Evolutionary conservation across 2,329 filamentous ascomycete genomes (phyloP).

Genomic region (Trichoderma atrobrunneum): DNA sequence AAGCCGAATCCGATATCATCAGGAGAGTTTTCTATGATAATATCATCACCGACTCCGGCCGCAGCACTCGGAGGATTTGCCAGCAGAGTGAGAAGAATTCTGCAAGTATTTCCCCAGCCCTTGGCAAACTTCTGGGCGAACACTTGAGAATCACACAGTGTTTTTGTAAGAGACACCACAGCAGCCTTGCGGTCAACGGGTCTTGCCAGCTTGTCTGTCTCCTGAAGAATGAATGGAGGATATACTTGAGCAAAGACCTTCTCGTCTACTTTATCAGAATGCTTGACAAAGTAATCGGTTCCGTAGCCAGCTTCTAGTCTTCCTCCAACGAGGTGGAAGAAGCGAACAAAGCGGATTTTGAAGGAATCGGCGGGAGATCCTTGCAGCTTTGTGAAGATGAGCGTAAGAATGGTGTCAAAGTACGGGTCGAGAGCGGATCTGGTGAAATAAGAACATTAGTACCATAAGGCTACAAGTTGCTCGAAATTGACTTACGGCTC

Average conservation of each 20-base stretch:
- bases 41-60: constrained; percentile 65
- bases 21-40: constrained; percentile 83
- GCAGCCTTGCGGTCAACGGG: constrained; percentile 91
- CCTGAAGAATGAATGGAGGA: constrained; percentile 78
- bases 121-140: constrained; percentile 82
- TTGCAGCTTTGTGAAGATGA: constrained; percentile 78
- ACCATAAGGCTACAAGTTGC: not conserved
- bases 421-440: constrained; percentile 69
- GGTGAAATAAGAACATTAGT: not conserved
- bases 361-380: constrained; percentile 70
- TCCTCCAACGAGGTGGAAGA: constrained; percentile 90
- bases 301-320: constrained; percentile 77
- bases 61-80: constrained; percentile 77
- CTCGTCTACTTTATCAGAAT: constrained; percentile 77
- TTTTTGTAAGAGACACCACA: constrained; percentile 90
- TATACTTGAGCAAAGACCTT: constrained; percentile 84
- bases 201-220: constrained; percentile 82
- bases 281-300: constrained; percentile 84
- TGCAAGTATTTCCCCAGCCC: constrained; percentile 88
- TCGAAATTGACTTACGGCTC: constrained; percentile 55
- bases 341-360: constrained; percentile 82
- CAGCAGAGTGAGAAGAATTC: constrained; percentile 82
- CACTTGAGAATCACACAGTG: constrained; percentile 77
- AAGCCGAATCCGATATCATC: constrained; percentile 95
- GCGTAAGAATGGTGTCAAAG: constrained; percentile 73